Evolutionary conservation across 1,284 basidiomycete genomes (phyloP).

Genomic region (Hymenochaete sp.): DNA sequence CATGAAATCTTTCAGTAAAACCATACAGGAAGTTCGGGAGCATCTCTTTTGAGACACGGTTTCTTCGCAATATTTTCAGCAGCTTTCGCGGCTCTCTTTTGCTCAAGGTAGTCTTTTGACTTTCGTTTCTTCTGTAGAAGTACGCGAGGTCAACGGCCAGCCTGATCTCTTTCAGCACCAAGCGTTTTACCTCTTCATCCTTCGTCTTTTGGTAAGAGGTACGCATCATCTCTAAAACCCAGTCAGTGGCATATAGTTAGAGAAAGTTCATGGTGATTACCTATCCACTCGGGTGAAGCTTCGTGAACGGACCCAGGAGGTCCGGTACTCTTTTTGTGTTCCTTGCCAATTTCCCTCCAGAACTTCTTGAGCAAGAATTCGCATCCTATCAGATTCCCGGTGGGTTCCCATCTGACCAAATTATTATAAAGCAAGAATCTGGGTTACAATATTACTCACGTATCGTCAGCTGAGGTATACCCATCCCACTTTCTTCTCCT

Average conservation of each 20-base stretch:
- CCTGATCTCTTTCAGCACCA: slow-evolving; percentile 10
- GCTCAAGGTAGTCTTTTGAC: slow-evolving; percentile 9
- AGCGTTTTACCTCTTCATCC: slow-evolving; percentile 23
- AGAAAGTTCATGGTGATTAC: slow-evolving; percentile 28
- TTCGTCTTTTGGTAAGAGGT: slow-evolving; percentile 36
- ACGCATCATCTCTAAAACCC: slow-evolving; percentile 31
- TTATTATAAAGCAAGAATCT: slow-evolving; percentile 3
- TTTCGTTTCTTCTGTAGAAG: slow-evolving; percentile 15
- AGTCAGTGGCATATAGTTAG: neutral
- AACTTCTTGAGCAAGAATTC: slow-evolving; percentile 48
- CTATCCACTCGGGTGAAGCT: slow-evolving; percentile 42
- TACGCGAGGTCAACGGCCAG: too few species aligned
- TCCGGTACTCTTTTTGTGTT: slow-evolving; percentile 41
- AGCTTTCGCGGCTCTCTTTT: neutral
- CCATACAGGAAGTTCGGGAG: neutral
- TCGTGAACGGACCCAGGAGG: slow-evolving; percentile 31
- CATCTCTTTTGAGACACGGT: neutral
- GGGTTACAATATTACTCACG: slow-evolving; percentile 25
- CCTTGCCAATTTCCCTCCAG: slow-evolving; percentile 52
- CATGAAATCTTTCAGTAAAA: slow-evolving; percentile 2
- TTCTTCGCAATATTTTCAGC: slow-evolving; percentile 3
- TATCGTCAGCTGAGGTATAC: slow-evolving; percentile 42
- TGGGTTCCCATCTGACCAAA: slow-evolving; percentile 54
- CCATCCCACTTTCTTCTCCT: slow-evolving; percentile 35
- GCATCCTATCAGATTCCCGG: slow-evolving; percentile 45